These are phyloP conservation scores for Aspergillus spinulosporus DNA, from an alignment of 2,329 filamentous ascomycete species.

Conservation along the genomic window DNA sequence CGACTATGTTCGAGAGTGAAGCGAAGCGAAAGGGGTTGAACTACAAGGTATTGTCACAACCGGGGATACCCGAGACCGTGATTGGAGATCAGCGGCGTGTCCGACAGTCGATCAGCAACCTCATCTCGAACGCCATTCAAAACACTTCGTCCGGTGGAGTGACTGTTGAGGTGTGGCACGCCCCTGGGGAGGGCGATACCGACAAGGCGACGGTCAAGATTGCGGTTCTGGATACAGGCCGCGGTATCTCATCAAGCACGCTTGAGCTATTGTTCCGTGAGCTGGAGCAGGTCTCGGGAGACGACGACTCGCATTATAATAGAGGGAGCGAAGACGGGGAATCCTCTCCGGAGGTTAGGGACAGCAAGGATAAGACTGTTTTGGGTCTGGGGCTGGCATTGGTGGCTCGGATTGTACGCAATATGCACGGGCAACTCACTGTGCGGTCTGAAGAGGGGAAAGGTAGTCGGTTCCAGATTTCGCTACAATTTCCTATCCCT, in stretches of 20 bases:
- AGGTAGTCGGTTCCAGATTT: slow-evolving; percentile 79
- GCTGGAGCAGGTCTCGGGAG: slow-evolving; percentile 63
- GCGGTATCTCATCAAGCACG: slow-evolving; percentile 60
- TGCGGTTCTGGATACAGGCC: slow-evolving; percentile 72
- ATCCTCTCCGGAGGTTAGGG: background rate
- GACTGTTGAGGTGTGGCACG: slow-evolving; percentile 67
- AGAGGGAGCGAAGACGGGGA: background rate
- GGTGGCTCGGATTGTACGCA: slow-evolving; percentile 82
- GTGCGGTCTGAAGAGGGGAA: slow-evolving; percentile 80
- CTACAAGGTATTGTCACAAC: slow-evolving; percentile 67
- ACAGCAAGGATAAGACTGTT: slow-evolving; percentile 45
- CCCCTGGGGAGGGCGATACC: slow-evolving; percentile 46
- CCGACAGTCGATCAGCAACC: slow-evolving; percentile 79
- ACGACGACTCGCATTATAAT: slow-evolving; percentile 52
- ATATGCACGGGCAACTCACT: slow-evolving; percentile 84
- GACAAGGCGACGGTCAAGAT: slow-evolving; percentile 69
- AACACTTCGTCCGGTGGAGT: slow-evolving; percentile 70
- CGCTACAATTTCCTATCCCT: slow-evolving; percentile 71
- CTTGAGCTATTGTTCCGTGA: slow-evolving; percentile 63
- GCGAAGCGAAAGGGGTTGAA: slow-evolving; percentile 72
- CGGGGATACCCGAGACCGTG: slow-evolving; percentile 67
- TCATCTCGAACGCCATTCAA: slow-evolving; percentile 82
- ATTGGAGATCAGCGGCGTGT: slow-evolving; percentile 77
- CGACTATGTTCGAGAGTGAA: slow-evolving; percentile 70
- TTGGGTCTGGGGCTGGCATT: slow-evolving; percentile 83